Percentiles rank a stretch among this genome's conserved stretches.
Evolutionary conservation across 805 yeast species (phyloP).

Genomic region (Sugiyamaella chiloensis): DNA sequence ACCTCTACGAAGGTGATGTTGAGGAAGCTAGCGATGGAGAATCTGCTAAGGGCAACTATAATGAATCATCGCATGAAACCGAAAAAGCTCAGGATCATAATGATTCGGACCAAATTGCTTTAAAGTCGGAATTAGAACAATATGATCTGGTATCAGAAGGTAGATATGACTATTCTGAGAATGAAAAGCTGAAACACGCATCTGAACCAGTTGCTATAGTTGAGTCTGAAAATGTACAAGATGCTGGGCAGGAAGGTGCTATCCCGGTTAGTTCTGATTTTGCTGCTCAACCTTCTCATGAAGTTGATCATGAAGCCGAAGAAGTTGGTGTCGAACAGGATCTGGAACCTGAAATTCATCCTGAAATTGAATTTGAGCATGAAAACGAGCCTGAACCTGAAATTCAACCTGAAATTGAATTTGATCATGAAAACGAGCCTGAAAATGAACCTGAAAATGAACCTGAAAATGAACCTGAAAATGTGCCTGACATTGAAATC

Average conservation of each 20-base stretch:
- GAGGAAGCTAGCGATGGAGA: conserved; percentile 3
- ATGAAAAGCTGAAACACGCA: not conserved
- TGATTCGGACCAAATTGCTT: not conserved
- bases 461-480: no score
- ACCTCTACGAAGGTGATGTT: not conserved
- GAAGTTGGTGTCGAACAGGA: no score
- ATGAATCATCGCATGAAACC: no score
- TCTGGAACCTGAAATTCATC: not conserved
- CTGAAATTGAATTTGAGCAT: not conserved
- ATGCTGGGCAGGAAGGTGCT: not conserved
- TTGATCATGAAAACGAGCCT: conserved; percentile 87
- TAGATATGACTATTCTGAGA: not conserved
- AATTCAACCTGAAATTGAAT: conserved; percentile 88
- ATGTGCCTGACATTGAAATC: no score
- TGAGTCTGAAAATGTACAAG: conserved; percentile 1
- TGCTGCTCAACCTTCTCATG: not conserved
- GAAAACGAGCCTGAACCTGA: conserved; percentile 62
- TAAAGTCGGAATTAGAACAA: not conserved
- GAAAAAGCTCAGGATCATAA: not conserved
- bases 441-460: no score
- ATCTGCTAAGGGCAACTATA: not conserved
- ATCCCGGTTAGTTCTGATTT: not conserved
- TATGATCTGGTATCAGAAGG: not conserved
- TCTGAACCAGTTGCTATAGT: not conserved
- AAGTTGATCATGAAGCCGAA: conserved; percentile 1